phyloP scores from a whole-genome alignment of 2,329 filamentous ascomycete species.

The Cladophialophora bantiana region DNA sequence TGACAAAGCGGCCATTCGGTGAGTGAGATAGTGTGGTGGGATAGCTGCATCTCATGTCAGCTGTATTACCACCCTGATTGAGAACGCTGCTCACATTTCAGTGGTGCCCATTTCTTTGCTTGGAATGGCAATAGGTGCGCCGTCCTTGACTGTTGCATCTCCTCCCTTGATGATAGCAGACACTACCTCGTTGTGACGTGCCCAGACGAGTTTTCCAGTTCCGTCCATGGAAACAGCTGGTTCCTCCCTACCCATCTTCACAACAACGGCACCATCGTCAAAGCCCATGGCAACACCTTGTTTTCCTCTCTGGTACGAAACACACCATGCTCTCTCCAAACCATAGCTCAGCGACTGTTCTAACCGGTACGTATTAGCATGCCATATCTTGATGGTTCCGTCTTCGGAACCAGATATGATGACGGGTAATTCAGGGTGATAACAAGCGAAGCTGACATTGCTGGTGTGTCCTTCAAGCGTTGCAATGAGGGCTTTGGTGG shows the following conservation, averaged over 20 bases:
- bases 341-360: conserved; percentile 97
- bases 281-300: conserved; percentile 96
- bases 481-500: conserved; percentile 94
- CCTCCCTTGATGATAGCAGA: conserved; percentile 94
- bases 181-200: conserved; percentile 91
- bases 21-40: conserved; percentile 93
- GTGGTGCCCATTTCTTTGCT: conserved; percentile 96
- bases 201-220: conserved; percentile 96
- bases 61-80: conserved; percentile 49
- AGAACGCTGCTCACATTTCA: conserved; percentile 70
- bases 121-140: conserved; percentile 80
- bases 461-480: conserved; percentile 96
- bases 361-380: conserved; percentile 94
- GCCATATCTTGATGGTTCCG: conserved; percentile 97
- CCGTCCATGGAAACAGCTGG: conserved; percentile 97
- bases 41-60: conserved; percentile 28
- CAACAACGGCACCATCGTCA: conserved; percentile 95
- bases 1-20: conserved; percentile 90
- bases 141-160: conserved; percentile 85
- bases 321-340: conserved; percentile 95
- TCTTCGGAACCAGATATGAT: conserved; percentile 99
- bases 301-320: conserved; percentile 91
- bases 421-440: conserved; percentile 94
- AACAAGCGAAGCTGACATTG: conserved; percentile 97
- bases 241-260: conserved; percentile 97